phyloP scores from a whole-genome alignment of 495 filamentous ascomycete genomes.

The Lasiosphaeris hirsuta region DNA sequence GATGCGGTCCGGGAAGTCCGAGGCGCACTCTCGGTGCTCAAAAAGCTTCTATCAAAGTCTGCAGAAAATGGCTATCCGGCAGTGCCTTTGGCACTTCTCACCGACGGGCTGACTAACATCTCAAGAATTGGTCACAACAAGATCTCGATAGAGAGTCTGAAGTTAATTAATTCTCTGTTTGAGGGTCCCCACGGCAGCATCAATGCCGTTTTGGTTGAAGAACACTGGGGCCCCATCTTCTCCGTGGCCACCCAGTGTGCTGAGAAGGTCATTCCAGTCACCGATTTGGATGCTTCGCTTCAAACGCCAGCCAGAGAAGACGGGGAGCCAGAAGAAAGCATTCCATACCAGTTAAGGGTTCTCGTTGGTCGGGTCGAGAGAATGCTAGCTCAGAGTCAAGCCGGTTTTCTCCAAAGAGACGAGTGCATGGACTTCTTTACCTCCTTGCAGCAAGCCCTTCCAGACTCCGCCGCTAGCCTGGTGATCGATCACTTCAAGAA shows the following conservation, averaged over 20 bases:
- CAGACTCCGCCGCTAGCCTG: conserved; percentile 54
- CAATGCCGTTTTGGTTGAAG: conserved; percentile 46
- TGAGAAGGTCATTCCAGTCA: conserved; percentile 29
- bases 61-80: conserved; percentile 60
- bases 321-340: conserved; percentile 28
- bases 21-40: conserved; percentile 65
- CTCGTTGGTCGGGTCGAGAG: conserved; percentile 43
- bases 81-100: conserved; percentile 53
- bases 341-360: conserved; percentile 33
- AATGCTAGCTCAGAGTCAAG: conserved; percentile 30
- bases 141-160: conserved; percentile 54
- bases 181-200: conserved; percentile 37
- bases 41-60: conserved; percentile 59
- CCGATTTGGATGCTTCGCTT: conserved; percentile 11
- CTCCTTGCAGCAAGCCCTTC: conserved; percentile 53
- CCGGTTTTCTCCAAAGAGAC: conserved; percentile 54
- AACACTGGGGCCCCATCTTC: conserved; percentile 53
- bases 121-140: conserved; percentile 51
- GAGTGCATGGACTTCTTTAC: conserved; percentile 68
- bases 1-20: conserved; percentile 53
- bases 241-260: conserved; percentile 44
- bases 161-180: conserved; percentile 50
- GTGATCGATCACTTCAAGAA: conserved; percentile 59
- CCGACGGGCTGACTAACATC: conserved; percentile 57
- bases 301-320: conserved; percentile 20